Conservation (phyloP, 2,329 filamentous ascomycete genomes). For the Helminthosporium solani region DNA sequence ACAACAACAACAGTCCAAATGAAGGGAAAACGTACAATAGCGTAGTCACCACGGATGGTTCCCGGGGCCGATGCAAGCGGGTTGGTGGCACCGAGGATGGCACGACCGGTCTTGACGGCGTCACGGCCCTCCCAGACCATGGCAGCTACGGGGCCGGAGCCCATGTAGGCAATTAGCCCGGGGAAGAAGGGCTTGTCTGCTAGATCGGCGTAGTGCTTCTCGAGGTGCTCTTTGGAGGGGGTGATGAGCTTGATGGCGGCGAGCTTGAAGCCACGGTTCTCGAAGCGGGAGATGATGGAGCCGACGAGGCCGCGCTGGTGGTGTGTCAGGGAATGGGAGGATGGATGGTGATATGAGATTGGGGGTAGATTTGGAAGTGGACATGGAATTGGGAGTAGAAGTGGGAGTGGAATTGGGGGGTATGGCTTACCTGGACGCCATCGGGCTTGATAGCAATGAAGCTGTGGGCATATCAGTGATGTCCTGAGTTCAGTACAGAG, state of each 20-base stretch:
- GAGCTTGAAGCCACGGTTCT: constrained; percentile 98
- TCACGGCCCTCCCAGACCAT: constrained; percentile 99
- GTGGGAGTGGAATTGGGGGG: not conserved
- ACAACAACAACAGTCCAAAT: too few relatives aligned
- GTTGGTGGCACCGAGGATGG: constrained; percentile 98
- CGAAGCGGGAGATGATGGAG: constrained; percentile 97
- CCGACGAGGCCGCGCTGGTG: constrained; percentile 93
- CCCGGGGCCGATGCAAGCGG: constrained; percentile 89
- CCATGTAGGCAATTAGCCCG: constrained; percentile 94
- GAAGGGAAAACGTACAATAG: constrained; percentile 58
- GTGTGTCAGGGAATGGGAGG: too few relatives aligned
- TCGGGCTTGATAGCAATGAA: constrained; percentile 99
- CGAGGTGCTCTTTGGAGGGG: constrained; percentile 90
- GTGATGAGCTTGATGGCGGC: constrained; percentile 93
- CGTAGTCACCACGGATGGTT: constrained; percentile 95
- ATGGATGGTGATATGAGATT: not conserved
- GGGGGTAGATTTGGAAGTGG: too few relatives aligned
- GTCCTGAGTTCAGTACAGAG: constrained; percentile 15
- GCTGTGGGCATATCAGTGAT: constrained; percentile 54
- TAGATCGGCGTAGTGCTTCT: constrained; percentile 96
- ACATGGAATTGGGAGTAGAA: too few relatives aligned
- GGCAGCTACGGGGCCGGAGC: constrained; percentile 92
- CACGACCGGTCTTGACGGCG: constrained; percentile 97
- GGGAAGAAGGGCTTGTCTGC: constrained; percentile 95
- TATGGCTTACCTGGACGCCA: constrained; percentile 82